Conservation (phyloP, 2,329 filamentous ascomycete species). For the Xylaria sp. region DNA sequence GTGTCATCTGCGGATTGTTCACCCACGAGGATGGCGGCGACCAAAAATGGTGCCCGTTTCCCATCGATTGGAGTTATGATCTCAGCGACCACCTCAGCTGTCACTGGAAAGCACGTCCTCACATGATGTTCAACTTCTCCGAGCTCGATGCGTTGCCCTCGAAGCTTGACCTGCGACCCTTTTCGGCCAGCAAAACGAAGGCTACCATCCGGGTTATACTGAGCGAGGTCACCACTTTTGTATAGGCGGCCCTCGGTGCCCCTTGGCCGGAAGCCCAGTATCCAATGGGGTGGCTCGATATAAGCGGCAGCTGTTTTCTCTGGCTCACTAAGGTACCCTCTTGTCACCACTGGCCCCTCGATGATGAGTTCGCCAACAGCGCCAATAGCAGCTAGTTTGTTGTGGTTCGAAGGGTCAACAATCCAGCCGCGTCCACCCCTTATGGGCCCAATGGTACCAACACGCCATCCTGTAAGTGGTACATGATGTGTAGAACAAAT, state of each 20-base stretch:
- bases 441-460: constrained; percentile 18
- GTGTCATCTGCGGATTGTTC: background rate
- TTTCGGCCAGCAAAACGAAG: constrained; percentile 30
- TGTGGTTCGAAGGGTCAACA: constrained; percentile 43
- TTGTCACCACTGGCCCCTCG: constrained; percentile 45
- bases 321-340: constrained; percentile 48
- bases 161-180: constrained; percentile 23
- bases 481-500: background rate
- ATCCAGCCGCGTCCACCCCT: constrained; percentile 41
- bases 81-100: constrained; percentile 7
- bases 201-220: constrained; percentile 33
- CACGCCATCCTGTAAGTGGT: constrained; percentile 25
- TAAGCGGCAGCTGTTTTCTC: constrained; percentile 45
- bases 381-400: constrained; percentile 43
- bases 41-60: background rate
- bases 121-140: constrained; percentile 27
- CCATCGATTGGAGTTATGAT: background rate
- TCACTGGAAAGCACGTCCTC: background rate
- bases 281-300: constrained; percentile 46
- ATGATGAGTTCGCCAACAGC: constrained; percentile 47
- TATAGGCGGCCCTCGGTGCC: constrained; percentile 40
- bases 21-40: background rate
- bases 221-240: constrained; percentile 41
- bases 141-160: constrained; percentile 29
- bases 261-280: constrained; percentile 37